phyloP scores from a whole-genome alignment of 306 rosid genomes.

The Vigna unguiculata region DNA sequence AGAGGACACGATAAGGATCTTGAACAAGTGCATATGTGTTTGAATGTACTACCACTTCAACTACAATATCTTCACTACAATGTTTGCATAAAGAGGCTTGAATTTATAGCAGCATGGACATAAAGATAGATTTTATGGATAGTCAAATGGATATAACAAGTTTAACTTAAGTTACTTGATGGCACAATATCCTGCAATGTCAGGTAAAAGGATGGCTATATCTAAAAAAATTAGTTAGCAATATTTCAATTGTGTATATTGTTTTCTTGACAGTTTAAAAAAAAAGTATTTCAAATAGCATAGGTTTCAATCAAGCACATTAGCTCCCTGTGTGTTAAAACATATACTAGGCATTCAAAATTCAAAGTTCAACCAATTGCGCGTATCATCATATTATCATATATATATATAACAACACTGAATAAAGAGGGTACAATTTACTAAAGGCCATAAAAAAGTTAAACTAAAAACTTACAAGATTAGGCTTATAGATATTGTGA shows the following conservation, averaged over 20 bases:
- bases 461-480: conserved; percentile 49
- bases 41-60: background rate
- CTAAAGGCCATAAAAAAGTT: background rate
- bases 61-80: background rate
- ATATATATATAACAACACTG: background rate
- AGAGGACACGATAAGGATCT: background rate
- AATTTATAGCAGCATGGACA: background rate
- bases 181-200: background rate
- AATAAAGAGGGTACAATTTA: background rate
- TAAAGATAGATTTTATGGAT: conserved; percentile 8
- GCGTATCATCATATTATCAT: background rate
- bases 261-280: conserved; percentile 7
- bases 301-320: conserved; percentile 33
- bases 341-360: background rate
- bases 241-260: background rate
- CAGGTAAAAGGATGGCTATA: background rate
- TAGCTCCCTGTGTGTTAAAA: background rate
- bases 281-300: conserved; percentile 10
- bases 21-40: background rate
- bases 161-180: background rate
- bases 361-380: background rate
- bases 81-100: background rate
- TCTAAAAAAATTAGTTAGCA: background rate
- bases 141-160: background rate
- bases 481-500: conserved; percentile 60